Evolutionary conservation across 176 grass and related monocot species (phyloP).

Genomic region (Cymbopogon citratus): DNA sequence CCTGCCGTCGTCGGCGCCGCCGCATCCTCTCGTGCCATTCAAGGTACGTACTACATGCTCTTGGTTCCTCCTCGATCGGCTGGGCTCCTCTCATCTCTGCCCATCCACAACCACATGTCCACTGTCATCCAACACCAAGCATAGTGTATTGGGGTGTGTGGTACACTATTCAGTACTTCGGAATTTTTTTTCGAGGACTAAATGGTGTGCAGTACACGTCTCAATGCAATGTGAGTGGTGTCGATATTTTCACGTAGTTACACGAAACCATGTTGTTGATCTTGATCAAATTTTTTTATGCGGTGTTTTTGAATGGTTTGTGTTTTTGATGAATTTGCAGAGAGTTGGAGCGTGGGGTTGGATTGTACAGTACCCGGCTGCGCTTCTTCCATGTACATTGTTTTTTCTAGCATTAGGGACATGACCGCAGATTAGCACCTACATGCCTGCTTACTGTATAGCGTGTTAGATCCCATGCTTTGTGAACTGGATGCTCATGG

Average conservation of each 20-base stretch:
- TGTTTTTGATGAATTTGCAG: slow-evolving; percentile 23
- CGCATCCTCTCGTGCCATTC: slow-evolving; percentile 28
- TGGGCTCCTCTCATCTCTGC: background rate
- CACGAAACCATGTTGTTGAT: accelerated
- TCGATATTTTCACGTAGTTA: accelerated
- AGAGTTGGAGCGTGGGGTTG: slow-evolving; percentile 24
- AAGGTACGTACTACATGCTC: slow-evolving; percentile 18
- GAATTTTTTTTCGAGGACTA: background rate
- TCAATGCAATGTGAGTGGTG: background rate
- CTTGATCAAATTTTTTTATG: background rate
- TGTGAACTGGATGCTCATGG: background rate
- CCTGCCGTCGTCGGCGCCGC: slow-evolving; percentile 22
- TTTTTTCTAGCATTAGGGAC: slow-evolving; percentile 48
- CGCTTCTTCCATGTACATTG: slow-evolving; percentile 44
- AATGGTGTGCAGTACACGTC: background rate
- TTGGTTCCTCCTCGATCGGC: background rate
- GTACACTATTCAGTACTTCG: background rate
- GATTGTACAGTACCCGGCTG: slow-evolving; percentile 26
- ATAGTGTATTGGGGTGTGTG: background rate
- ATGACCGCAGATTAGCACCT: slow-evolving; percentile 21
- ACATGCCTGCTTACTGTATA: background rate
- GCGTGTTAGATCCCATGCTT: slow-evolving; percentile 1
- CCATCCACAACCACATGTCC: background rate
- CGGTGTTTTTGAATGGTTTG: background rate
- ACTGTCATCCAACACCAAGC: background rate